A percentile compares a stretch with the other conserved stretches of the same genome.
These are phyloP conservation scores for Nannochloris sp. DNA, from an alignment of 139 green algal genomes.

Conservation along the genomic window DNA sequence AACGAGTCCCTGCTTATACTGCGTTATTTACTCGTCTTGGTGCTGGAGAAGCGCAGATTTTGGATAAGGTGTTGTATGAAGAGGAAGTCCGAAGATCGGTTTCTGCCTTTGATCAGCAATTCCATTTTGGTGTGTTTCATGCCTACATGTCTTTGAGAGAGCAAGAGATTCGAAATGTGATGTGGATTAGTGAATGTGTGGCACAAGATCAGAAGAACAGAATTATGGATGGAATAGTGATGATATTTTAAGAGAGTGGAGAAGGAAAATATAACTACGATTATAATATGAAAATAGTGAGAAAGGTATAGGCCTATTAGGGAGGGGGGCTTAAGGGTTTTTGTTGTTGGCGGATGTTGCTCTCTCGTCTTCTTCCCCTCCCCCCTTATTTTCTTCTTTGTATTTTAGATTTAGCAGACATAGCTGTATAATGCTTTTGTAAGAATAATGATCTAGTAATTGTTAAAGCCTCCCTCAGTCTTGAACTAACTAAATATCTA, in stretches of 20 bases:
- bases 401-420: too few species aligned
- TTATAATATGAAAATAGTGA: too few species aligned
- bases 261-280: too few species aligned
- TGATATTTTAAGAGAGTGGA: slow-evolving; percentile 34
- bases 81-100: slow-evolving; percentile 77
- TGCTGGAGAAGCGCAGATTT: slow-evolving; percentile 81
- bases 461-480: too few species aligned
- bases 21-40: slow-evolving; percentile 81
- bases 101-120: slow-evolving; percentile 85
- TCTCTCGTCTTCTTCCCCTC: too few species aligned
- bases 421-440: too few species aligned
- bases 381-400: too few species aligned
- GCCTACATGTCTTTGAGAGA: slow-evolving; percentile 84
- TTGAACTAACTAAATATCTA: too few species aligned
- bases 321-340: too few species aligned
- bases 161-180: slow-evolving; percentile 93
- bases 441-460: too few species aligned
- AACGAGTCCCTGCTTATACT: slow-evolving; percentile 78
- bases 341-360: too few species aligned
- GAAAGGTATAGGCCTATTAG: too few species aligned
- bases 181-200: slow-evolving; percentile 92
- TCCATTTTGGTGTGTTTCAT: slow-evolving; percentile 89
- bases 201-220: slow-evolving; percentile 84
- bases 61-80: slow-evolving; percentile 93
- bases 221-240: slow-evolving; percentile 69